phyloP scores from a whole-genome alignment of 352 stramenopile genomes.

The Phytophthora cryptogea region DNA sequence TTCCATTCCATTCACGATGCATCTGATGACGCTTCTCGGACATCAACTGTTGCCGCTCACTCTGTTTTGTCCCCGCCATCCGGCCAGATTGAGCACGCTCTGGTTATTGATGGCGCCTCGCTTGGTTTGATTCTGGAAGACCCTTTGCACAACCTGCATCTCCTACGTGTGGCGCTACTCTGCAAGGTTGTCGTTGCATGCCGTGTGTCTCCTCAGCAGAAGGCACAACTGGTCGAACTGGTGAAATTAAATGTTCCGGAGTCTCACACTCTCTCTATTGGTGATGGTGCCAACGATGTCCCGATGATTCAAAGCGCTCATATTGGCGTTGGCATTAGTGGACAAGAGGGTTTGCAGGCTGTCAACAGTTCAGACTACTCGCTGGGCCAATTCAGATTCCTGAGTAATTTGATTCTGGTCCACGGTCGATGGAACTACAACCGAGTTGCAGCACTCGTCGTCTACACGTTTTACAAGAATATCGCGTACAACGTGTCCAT shows the following conservation, averaged over 20 bases:
- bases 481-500: constrained; percentile 91
- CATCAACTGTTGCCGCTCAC: constrained; percentile 27
- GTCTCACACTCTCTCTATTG: constrained; percentile 89
- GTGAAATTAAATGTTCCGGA: constrained; percentile 89
- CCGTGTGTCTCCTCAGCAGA: constrained; percentile 97
- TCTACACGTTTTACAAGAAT: constrained; percentile 93
- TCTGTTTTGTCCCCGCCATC: constrained; percentile 38
- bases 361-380: constrained; percentile 90
- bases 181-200: constrained; percentile 98
- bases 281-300: constrained; percentile 92
- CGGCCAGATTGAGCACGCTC: constrained; percentile 60
- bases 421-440: constrained; percentile 90
- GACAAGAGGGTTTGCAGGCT: constrained; percentile 98
- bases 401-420: constrained; percentile 73
- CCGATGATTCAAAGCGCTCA: constrained; percentile 92
- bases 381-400: constrained; percentile 82
- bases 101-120: constrained; percentile 96
- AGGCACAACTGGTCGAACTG: constrained; percentile 97
- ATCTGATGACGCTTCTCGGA: constrained; percentile 20
- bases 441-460: constrained; percentile 85
- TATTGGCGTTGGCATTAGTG: constrained; percentile 94
- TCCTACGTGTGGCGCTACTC: constrained; percentile 84
- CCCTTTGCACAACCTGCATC: constrained; percentile 71
- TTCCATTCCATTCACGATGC: constrained; percentile 71
- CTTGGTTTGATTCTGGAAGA: constrained; percentile 84